phyloP scores from a whole-genome alignment of 768 basidiomycete species.

The Pholiota conissans region DNA sequence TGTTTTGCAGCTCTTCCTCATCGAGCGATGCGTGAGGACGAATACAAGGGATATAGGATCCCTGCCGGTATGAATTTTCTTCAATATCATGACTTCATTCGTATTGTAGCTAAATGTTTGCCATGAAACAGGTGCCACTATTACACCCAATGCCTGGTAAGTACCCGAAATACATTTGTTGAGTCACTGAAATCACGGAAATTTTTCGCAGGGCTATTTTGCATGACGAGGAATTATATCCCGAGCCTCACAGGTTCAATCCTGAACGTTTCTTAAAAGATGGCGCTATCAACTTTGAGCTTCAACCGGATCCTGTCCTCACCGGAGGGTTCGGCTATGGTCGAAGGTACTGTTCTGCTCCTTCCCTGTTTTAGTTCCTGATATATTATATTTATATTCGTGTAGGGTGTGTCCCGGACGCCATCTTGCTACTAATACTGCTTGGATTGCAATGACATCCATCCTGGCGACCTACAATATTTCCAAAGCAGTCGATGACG shows the following conservation, averaged over 20 bases:
- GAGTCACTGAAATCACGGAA: not conserved
- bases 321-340: constrained; percentile 33
- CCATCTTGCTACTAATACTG: constrained; percentile 29
- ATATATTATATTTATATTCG: not conserved
- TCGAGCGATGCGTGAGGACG: constrained; percentile 29
- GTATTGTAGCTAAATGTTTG: not conserved
- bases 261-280: constrained; percentile 54
- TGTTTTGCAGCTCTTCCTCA: constrained; percentile 32
- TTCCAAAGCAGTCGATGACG: constrained; percentile 28
- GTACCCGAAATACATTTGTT: not conserved
- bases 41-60: constrained; percentile 26
- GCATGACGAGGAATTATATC: constrained; percentile 51
- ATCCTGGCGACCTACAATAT: constrained; percentile 30
- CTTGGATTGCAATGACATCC: constrained; percentile 30
- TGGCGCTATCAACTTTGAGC: constrained; percentile 7
- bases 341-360: constrained; percentile 22
- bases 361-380: not conserved
- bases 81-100: not conserved
- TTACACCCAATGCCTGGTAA: constrained; percentile 30
- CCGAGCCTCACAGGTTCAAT: constrained; percentile 50
- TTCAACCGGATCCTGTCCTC: constrained; percentile 20
- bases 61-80: constrained; percentile 19
- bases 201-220: constrained; percentile 34
- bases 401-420: constrained; percentile 36
- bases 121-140: constrained; percentile 20